Percentiles rank a stretch among this genome's conserved stretches.
Evolutionary conservation across 1,284 basidiomycete genomes (phyloP).

Genomic region (Pterulicium gracile): DNA sequence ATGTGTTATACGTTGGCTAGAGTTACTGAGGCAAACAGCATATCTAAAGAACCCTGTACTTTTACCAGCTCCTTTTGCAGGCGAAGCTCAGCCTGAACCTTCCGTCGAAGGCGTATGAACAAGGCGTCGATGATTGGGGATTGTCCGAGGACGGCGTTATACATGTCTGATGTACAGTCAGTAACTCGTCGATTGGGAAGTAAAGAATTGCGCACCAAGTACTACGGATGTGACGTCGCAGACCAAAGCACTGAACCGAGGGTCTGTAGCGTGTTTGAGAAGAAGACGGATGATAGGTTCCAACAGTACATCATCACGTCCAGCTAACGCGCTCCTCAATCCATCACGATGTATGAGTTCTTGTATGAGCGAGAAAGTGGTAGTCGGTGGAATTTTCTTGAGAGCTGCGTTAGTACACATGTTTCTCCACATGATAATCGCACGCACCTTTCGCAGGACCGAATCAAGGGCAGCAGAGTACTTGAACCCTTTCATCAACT

Average conservation of each 20-base stretch:
- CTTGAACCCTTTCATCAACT: constrained; percentile 84
- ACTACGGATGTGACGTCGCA: constrained; percentile 77
- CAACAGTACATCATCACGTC: constrained; percentile 89
- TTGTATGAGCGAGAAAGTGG: constrained; percentile 85
- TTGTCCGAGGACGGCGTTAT: constrained; percentile 83
- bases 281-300: constrained; percentile 86
- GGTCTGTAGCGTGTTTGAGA: constrained; percentile 80
- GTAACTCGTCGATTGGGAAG: constrained; percentile 3
- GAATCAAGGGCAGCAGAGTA: constrained; percentile 92
- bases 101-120: constrained; percentile 75
- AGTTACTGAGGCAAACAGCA: constrained; percentile 70
- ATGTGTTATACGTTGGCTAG: constrained; percentile 17
- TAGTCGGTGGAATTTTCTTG: constrained; percentile 72
- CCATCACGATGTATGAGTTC: constrained; percentile 93
- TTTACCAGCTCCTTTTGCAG: constrained; percentile 86
- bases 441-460: constrained; percentile 69
- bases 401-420: constrained; percentile 7
- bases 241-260: constrained; percentile 84
- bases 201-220: constrained; percentile 50
- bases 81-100: constrained; percentile 77
- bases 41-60: constrained; percentile 83
- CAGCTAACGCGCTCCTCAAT: constrained; percentile 75
- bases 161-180: constrained; percentile 62
- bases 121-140: constrained; percentile 88
- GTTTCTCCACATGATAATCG: not conserved